These are phyloP conservation scores for Encephalitozoon cuniculi DNA, from an alignment of 371 early-diverging fungal genomes.

Conservation along the genomic window DNA sequence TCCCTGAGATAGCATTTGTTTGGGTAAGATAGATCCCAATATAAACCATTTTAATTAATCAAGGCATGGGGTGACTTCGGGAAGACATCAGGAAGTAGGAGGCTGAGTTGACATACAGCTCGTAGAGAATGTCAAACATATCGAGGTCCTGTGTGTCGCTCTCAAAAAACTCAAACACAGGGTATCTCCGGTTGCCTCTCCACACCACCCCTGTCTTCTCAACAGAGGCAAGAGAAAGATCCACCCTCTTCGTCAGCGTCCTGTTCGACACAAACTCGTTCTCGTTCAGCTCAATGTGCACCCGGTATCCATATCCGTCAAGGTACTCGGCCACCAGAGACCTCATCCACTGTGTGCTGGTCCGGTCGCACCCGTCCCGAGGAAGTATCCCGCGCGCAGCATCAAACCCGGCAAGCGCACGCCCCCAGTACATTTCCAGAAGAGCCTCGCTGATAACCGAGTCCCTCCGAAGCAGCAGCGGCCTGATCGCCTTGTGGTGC, in stretches of 20 bases:
- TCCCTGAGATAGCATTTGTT: slow-evolving; percentile 38
- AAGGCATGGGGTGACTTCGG: background rate
- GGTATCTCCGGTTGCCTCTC: slow-evolving; percentile 31
- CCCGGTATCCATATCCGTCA: slow-evolving; percentile 35
- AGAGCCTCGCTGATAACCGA: background rate
- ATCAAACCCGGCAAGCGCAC: slow-evolving; percentile 14
- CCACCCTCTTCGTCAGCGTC: slow-evolving; percentile 40
- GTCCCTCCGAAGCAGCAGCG: slow-evolving; percentile 19
- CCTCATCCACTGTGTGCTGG: slow-evolving; percentile 32
- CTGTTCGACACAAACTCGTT: slow-evolving; percentile 51
- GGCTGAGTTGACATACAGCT: slow-evolving; percentile 40
- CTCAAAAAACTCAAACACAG: slow-evolving; percentile 45
- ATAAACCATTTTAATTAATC: background rate
- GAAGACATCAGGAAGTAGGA: slow-evolving; percentile 34
- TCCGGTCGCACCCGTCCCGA: background rate
- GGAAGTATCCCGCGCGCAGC: slow-evolving; percentile 9
- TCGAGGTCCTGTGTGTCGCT: slow-evolving; percentile 27
- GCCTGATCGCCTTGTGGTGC: slow-evolving; percentile 24
- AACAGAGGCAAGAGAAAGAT: slow-evolving; percentile 5
- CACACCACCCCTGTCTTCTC: slow-evolving; percentile 39
- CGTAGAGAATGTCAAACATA: slow-evolving; percentile 55
- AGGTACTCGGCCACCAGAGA: slow-evolving; percentile 45
- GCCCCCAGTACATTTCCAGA: background rate
- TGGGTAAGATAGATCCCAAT: background rate
- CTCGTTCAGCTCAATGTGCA: slow-evolving; percentile 34